A percentile compares a stretch with the other conserved stretches of the same genome.
phyloP scores from a whole-genome alignment of 495 filamentous ascomycete species.

The Hypoxylon intermedium region DNA sequence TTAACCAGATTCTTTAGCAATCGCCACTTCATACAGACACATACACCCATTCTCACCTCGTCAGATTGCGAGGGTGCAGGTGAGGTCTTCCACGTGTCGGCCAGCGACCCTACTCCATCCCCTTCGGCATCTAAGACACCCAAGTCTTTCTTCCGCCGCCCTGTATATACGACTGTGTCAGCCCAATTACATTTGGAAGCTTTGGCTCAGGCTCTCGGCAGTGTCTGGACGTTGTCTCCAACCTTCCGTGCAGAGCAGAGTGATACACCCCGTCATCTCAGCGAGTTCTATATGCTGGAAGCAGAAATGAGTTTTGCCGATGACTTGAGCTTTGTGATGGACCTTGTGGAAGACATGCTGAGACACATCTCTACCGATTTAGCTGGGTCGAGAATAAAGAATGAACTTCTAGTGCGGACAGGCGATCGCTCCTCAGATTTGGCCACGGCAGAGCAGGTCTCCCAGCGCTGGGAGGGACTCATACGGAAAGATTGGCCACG shows the following conservation, averaged over 20 bases:
- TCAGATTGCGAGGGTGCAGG: constrained; percentile 98
- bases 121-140: constrained; percentile 30
- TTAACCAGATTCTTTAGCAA: constrained; percentile 74
- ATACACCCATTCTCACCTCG: constrained; percentile 92
- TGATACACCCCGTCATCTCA: constrained; percentile 91
- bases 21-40: constrained; percentile 80
- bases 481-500: constrained; percentile 71
- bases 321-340: constrained; percentile 72
- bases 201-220: constrained; percentile 82
- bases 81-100: constrained; percentile 83
- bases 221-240: constrained; percentile 93
- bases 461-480: constrained; percentile 74
- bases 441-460: constrained; percentile 55
- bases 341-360: constrained; percentile 79
- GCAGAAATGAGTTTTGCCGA: constrained; percentile 83
- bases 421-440: constrained; percentile 44
- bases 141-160: constrained; percentile 75
- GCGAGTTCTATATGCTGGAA: constrained; percentile 99
- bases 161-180: constrained; percentile 96
- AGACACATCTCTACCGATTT: constrained; percentile 64
- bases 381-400: constrained; percentile 59
- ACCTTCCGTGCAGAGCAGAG: constrained; percentile 94
- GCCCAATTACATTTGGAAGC: constrained; percentile 95
- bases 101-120: constrained; percentile 38
- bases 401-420: constrained; percentile 60